These are phyloP conservation scores for Phytophthora pini DNA, from an alignment of 352 stramenopile species.

Conservation along the genomic window DNA sequence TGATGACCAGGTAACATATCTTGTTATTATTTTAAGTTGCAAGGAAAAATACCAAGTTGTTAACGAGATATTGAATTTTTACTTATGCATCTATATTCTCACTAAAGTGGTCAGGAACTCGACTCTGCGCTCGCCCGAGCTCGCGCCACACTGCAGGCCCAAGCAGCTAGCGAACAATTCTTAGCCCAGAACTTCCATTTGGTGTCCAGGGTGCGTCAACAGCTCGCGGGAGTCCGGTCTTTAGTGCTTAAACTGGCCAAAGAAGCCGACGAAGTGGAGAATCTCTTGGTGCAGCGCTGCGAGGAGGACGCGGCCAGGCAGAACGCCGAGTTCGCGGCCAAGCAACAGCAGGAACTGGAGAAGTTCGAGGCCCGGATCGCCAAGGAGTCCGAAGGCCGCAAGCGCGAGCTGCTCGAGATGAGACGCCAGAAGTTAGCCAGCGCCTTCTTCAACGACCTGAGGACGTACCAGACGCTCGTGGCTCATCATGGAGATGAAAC, in stretches of 20 bases:
- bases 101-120: conserved; percentile 59
- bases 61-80: conserved; percentile 27
- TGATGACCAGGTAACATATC: conserved; percentile 49
- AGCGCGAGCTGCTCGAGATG: conserved; percentile 60
- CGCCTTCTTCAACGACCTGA: conserved; percentile 79
- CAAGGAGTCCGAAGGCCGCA: conserved; percentile 69
- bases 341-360: conserved; percentile 80
- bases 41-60: neutral
- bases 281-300: conserved; percentile 65
- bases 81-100: conserved; percentile 10
- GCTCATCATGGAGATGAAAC: conserved; percentile 53
- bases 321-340: conserved; percentile 74
- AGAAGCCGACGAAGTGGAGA: conserved; percentile 75
- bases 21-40: conserved; percentile 3
- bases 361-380: conserved; percentile 69
- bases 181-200: conserved; percentile 70
- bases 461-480: conserved; percentile 82
- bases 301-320: conserved; percentile 78
- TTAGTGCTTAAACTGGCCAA: conserved; percentile 66
- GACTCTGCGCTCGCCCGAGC: conserved; percentile 42
- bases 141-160: conserved; percentile 57
- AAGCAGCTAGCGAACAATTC: conserved; percentile 76
- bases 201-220: conserved; percentile 57
- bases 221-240: conserved; percentile 51
- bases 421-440: conserved; percentile 60